Percentiles rank a stretch among this genome's conserved stretches.
Evolutionary conservation across 768 basidiomycete species (phyloP).

Genomic region (Tulasnella calospora): DNA sequence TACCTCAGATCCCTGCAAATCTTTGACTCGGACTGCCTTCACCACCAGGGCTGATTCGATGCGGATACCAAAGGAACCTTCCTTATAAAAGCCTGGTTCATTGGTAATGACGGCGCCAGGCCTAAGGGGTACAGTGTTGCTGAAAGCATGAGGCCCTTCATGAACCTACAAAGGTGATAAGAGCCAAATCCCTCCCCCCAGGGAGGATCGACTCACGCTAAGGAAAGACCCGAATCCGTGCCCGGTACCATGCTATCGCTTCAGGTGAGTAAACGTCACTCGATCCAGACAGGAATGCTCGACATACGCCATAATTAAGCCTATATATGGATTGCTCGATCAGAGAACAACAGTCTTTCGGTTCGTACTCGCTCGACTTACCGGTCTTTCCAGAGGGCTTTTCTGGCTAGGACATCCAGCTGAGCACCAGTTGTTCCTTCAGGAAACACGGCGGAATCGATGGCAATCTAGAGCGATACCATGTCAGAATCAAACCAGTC

Average conservation of each 20-base stretch:
- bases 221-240: slow-evolving; percentile 87
- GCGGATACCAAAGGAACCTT: slow-evolving; percentile 81
- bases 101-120: slow-evolving; percentile 92
- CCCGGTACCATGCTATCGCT: slow-evolving; percentile 74
- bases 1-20: neutral
- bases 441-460: slow-evolving; percentile 86
- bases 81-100: slow-evolving; percentile 87
- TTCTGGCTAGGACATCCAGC: slow-evolving; percentile 85
- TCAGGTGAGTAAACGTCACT: neutral
- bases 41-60: slow-evolving; percentile 85
- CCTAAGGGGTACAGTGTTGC: slow-evolving; percentile 59
- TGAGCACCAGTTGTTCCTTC: slow-evolving; percentile 78
- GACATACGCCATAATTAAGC: slow-evolving; percentile 35
- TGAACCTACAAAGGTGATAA: slow-evolving; percentile 51
- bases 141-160: slow-evolving; percentile 65
- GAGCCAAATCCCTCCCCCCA: neutral
- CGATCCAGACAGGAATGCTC: neutral
- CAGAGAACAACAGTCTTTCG: slow-evolving; percentile 5
- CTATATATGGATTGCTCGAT: slow-evolving; percentile 6
- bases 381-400: slow-evolving; percentile 81
- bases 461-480: slow-evolving; percentile 54
- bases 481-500: slow-evolving; percentile 26
- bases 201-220: slow-evolving; percentile 31
- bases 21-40: slow-evolving; percentile 44
- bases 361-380: slow-evolving; percentile 1